Base-by-base conservation (phyloP, 1,139 yeast species). In the Scheffersomyces segobiensis region DNA sequence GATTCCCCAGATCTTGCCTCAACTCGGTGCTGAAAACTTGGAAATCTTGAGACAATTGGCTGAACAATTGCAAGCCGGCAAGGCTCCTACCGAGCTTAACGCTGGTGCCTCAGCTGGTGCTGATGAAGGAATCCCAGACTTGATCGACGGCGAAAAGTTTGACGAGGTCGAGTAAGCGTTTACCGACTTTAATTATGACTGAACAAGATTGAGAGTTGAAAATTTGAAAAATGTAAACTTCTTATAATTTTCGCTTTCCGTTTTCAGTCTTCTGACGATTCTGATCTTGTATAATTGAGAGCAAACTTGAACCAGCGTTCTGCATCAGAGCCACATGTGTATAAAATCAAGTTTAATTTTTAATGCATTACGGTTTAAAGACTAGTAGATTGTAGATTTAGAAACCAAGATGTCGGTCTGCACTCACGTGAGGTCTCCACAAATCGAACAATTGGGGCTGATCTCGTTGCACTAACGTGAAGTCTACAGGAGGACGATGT, bases 21-120 rank as follows among this genome's bases (percentile, higher is more conserved):
- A 95, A 84, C 86, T 95, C 81, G 98, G 98, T 72, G 92, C 97
- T 69, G 98, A 95, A 80, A 91, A 96, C 80, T 87, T 93, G 76
- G 92, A 89, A 74, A 88, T 92, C 78, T 86, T 95, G 78, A 88
- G 92, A 75, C 87, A 90, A 81, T 85, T 95, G 78, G 97, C 98
- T 65, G 93, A 91, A 78, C 93, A 91, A 78, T 82, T 91, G 78
- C 93, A 90, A 82, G 85, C 86, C 64, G 82, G 84, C 64, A 80
- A 75, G 74, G 78, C 82, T 61, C 82, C 84, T 63, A 70, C 70
- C 54, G 79, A 73, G 62, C 78, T 77, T 64, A 80, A 79, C 63
- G 82, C 81, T 64, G 83, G 79, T 57, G 83, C 81, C 62, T 81
- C 76, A 62, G 82, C 77, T 61, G 79, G 77, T 65, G 86, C 78